Evolutionary conservation across 2,329 filamentous ascomycete species (phyloP).

Genomic region (Verticillium dahliae): DNA sequence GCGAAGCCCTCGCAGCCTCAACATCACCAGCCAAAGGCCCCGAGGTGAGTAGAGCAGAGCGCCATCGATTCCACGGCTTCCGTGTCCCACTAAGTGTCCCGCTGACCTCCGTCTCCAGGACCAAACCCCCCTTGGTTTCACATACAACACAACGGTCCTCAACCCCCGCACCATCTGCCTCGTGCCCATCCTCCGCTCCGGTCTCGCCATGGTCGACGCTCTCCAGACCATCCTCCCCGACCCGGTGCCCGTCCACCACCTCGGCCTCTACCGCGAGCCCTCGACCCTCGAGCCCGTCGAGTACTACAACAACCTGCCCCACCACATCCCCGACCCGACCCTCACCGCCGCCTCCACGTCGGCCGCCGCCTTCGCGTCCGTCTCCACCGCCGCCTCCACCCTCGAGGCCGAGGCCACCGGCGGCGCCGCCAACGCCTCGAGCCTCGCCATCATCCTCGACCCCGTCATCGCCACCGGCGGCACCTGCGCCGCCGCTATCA

Average conservation of each 20-base stretch:
- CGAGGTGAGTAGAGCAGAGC: conserved; percentile 44
- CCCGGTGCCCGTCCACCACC: conserved; percentile 81
- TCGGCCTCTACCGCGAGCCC: conserved; percentile 90
- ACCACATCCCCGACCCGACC: conserved; percentile 45
- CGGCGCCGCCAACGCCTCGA: conserved; percentile 18
- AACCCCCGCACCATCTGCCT: conserved; percentile 65
- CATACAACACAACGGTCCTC: conserved; percentile 62
- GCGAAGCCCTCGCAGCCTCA: conserved; percentile 67
- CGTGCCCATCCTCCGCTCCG: conserved; percentile 88
- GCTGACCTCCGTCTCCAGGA: conserved; percentile 43
- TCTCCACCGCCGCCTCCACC: not conserved
- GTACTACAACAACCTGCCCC: conserved; percentile 85
- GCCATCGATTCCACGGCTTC: not conserved
- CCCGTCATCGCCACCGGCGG: conserved; percentile 92
- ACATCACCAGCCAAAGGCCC: conserved; percentile 52
- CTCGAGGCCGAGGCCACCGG: not conserved
- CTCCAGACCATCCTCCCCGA: conserved; percentile 75
- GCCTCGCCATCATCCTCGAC: conserved; percentile 77
- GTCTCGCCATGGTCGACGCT: conserved; percentile 85
- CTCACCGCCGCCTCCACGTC: conserved; percentile 27
- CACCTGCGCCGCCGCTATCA: conserved; percentile 83
- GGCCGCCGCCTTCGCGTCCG: conserved; percentile 10
- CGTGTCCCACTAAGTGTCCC: not conserved
- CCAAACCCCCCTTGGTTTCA: conserved; percentile 69
- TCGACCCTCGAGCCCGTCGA: conserved; percentile 78